These are phyloP conservation scores for Brettanomyces nanus DNA, from an alignment of 805 yeast genomes.

Conservation along the genomic window DNA sequence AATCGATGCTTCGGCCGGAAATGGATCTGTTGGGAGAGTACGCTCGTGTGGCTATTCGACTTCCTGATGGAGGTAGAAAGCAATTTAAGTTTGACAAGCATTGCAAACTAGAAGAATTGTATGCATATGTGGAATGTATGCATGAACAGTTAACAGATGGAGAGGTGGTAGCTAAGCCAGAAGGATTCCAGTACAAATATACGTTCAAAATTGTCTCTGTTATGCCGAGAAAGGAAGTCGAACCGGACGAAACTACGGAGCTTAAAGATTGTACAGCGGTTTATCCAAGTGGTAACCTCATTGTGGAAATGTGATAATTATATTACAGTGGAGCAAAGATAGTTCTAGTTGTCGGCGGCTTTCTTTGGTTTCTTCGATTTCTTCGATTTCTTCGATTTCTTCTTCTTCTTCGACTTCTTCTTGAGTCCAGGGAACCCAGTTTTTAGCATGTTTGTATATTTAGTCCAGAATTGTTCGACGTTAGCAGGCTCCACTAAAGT, in stretches of 20 bases:
- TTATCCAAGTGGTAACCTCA: conserved; percentile 58
- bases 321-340: neutral
- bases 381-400: too few species aligned
- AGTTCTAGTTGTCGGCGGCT: neutral
- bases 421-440: conserved; percentile 66
- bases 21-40: conserved; percentile 15
- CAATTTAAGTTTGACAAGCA: conserved; percentile 39
- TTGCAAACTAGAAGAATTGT: conserved; percentile 51
- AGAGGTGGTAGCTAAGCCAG: conserved; percentile 16
- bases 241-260: conserved; percentile 15
- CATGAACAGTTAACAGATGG: conserved; percentile 25
- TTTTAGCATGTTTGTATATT: conserved; percentile 63
- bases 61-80: conserved; percentile 54
- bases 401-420: conserved; percentile 75
- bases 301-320: conserved; percentile 21
- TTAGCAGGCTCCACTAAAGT: conserved; percentile 60
- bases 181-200: conserved; percentile 36
- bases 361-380: too few species aligned
- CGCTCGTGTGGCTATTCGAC: conserved; percentile 65
- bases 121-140: conserved; percentile 58
- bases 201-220: conserved; percentile 45
- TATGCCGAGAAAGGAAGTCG: conserved; percentile 45
- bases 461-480: conserved; percentile 69
- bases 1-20: conserved; percentile 16
- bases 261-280: conserved; percentile 38